A percentile compares a stretch with the other conserved stretches of the same genome.
These are phyloP conservation scores for Arctostaphylos glauca DNA, from an alignment of 148 eudicot genomes.

Conservation along the genomic window DNA sequence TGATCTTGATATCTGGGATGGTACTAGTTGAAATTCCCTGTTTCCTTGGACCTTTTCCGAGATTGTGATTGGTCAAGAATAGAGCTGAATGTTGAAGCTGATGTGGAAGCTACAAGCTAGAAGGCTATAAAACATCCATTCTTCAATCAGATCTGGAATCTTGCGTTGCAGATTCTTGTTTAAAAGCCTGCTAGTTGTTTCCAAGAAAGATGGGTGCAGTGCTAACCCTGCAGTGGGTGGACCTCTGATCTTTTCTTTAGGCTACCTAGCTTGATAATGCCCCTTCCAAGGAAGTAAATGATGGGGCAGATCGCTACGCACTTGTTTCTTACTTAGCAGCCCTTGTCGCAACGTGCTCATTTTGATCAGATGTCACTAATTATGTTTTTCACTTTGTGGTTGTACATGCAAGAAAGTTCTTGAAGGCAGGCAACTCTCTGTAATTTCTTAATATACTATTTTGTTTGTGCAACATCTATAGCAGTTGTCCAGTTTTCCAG, in stretches of 20 bases:
- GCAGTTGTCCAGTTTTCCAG: neutral
- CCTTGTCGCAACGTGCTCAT: neutral
- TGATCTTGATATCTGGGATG: conserved; percentile 51
- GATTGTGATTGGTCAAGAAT: neutral
- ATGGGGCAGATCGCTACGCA: neutral
- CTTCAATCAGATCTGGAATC: no score
- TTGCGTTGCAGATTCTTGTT: neutral
- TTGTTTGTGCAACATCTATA: neutral
- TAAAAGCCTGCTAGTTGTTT: neutral
- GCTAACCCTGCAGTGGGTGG: neutral
- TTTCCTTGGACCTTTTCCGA: neutral
- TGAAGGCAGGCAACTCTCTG: neutral
- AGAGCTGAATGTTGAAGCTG: conserved; percentile 9
- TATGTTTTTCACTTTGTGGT: neutral
- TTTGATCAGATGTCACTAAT: neutral
- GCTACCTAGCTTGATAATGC: neutral
- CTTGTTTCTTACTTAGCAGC: conserved; percentile 6
- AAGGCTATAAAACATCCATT: neutral
- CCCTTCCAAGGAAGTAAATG: neutral
- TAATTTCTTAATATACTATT: neutral
- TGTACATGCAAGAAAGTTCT: neutral
- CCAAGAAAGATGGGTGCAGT: neutral
- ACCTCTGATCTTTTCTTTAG: neutral
- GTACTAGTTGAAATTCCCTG: conserved; percentile 21
- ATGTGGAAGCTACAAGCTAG: neutral